A percentile compares a stretch with the other conserved stretches of the same genome.
phyloP scores from a whole-genome alignment of 1,139 yeast genomes.

The Pneumocystis jirovecii region DNA sequence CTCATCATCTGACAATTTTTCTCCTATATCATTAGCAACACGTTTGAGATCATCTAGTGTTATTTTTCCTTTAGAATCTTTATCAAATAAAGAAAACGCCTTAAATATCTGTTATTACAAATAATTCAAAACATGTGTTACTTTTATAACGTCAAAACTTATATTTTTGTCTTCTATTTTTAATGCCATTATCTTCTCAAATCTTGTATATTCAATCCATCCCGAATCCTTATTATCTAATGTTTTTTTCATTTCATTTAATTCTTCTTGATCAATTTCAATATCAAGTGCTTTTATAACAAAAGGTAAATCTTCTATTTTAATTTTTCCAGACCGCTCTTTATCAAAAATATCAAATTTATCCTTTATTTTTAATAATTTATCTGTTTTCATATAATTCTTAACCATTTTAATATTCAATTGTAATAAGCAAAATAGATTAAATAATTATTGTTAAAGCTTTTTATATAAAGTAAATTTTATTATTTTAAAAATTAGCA shows the following conservation, averaged over 20 bases:
- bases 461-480: background rate
- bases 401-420: background rate
- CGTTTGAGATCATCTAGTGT: constrained; percentile 11
- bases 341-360: background rate
- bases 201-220: background rate
- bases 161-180: background rate
- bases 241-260: background rate
- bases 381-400: background rate
- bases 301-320: background rate
- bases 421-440: background rate
- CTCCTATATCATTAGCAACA: constrained; percentile 10
- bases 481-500: background rate
- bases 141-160: background rate
- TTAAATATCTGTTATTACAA: background rate
- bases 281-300: background rate
- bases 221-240: background rate
- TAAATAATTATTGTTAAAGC: background rate
- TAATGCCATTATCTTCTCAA: background rate
- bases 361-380: background rate
- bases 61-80: constrained; percentile 10
- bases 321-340: background rate
- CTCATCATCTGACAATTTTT: constrained; percentile 8
- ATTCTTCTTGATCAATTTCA: background rate
- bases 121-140: background rate
- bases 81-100: constrained; percentile 13